phyloP scores from a whole-genome alignment of 352 stramenopile genomes.

The Pythium rishiriense region DNA sequence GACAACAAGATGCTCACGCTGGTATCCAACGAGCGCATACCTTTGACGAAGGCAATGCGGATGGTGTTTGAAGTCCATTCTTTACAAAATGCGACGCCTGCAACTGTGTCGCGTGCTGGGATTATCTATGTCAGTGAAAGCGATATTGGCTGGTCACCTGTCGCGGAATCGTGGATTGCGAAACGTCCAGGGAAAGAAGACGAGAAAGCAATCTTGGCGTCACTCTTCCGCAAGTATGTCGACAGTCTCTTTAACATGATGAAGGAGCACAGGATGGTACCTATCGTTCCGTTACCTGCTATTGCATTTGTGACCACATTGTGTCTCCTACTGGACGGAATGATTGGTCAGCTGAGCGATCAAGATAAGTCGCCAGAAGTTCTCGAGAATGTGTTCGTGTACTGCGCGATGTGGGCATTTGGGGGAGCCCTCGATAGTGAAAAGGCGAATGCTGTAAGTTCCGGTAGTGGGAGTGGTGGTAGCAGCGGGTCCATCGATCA shows the following conservation, averaged over 20 bases:
- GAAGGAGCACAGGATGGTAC: conserved; percentile 57
- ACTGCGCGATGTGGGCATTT: conserved; percentile 95
- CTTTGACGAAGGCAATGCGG: conserved; percentile 94
- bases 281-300: conserved; percentile 51
- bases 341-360: conserved; percentile 76
- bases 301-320: conserved; percentile 89
- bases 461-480: conserved; percentile 1
- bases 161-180: conserved; percentile 92
- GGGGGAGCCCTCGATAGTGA: conserved; percentile 92
- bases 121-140: conserved; percentile 97
- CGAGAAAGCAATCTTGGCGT: conserved; percentile 84
- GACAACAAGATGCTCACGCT: conserved; percentile 95
- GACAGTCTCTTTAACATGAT: conserved; percentile 81
- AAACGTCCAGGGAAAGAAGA: conserved; percentile 47
- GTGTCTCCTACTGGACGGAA: conserved; percentile 93
- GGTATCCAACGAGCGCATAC: conserved; percentile 97
- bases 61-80: conserved; percentile 98
- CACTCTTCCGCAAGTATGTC: conserved; percentile 94
- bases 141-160: conserved; percentile 92
- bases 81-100: conserved; percentile 94
- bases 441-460: conserved; percentile 28
- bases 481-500: conserved; percentile 35
- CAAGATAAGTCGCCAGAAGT: conserved; percentile 84
- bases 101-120: conserved; percentile 95
- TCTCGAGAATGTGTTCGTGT: conserved; percentile 95